A percentile compares a stretch with the other conserved stretches of the same genome.
Evolutionary conservation across 2,329 filamentous ascomycete genomes (phyloP).

Genomic region (Claviceps lovelessii): DNA sequence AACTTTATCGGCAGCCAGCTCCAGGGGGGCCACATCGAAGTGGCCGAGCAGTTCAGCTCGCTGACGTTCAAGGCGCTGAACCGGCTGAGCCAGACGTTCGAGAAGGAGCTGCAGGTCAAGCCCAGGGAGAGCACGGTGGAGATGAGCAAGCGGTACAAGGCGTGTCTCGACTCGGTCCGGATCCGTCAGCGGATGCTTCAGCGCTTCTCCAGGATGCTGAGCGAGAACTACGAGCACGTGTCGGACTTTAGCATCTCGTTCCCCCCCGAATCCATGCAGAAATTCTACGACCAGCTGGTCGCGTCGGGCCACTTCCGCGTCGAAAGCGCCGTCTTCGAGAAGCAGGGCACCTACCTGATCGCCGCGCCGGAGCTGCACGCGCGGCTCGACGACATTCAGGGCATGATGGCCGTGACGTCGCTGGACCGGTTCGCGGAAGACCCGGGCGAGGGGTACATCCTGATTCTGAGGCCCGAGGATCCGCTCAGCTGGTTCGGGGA

Average conservation of each 20-base stretch:
- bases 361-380: conserved; percentile 67
- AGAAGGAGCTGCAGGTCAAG: conserved; percentile 73
- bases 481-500: conserved; percentile 69
- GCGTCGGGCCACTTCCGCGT: conserved; percentile 80
- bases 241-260: conserved; percentile 86
- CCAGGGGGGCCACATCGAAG: conserved; percentile 88
- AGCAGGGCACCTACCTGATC: conserved; percentile 67
- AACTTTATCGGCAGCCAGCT: conserved; percentile 85
- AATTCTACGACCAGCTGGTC: conserved; percentile 68
- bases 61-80: conserved; percentile 86
- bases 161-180: conserved; percentile 86
- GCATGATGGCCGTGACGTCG: conserved; percentile 60
- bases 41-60: conserved; percentile 91
- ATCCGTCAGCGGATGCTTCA: conserved; percentile 93
- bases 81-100: conserved; percentile 79
- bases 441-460: conserved; percentile 62
- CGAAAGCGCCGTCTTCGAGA: conserved; percentile 53
- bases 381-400: conserved; percentile 67
- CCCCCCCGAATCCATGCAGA: conserved; percentile 49
- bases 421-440: conserved; percentile 50
- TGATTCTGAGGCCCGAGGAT: conserved; percentile 73
- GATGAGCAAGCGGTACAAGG: conserved; percentile 96
- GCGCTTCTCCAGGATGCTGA: conserved; percentile 80
- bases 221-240: conserved; percentile 88
- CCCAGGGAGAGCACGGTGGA: conserved; percentile 71